Evolutionary conservation across 2,329 filamentous ascomycete species (phyloP).

Genomic region (Clonostachys byssicola): DNA sequence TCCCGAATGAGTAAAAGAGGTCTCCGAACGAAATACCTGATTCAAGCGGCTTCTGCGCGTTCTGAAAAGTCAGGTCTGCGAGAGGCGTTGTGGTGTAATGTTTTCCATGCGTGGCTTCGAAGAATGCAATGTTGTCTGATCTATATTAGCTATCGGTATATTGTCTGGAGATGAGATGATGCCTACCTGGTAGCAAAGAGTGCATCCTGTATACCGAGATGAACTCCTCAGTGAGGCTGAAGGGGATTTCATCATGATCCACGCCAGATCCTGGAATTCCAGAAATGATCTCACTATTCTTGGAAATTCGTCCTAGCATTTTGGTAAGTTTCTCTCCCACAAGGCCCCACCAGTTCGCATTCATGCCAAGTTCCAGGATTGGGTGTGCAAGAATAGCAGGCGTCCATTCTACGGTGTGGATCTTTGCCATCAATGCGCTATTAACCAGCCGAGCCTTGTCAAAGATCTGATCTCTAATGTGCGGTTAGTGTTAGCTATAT

Average conservation of each 20-base stretch:
- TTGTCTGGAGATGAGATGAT: no score
- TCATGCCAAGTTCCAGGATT: slow-evolving; percentile 33
- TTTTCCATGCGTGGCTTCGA: slow-evolving; percentile 9
- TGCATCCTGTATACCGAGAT: slow-evolving; percentile 38
- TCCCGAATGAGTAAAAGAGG: slow-evolving; percentile 38
- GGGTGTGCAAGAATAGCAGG: slow-evolving; percentile 40
- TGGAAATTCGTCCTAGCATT: slow-evolving; percentile 28
- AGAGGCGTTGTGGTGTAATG: slow-evolving; percentile 19
- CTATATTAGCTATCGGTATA: background rate
- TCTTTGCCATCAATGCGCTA: slow-evolving; percentile 42
- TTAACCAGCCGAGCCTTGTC: slow-evolving; percentile 40
- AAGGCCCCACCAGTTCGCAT: slow-evolving; percentile 39
- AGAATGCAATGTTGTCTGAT: slow-evolving; percentile 16
- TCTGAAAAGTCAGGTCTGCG: slow-evolving; percentile 22
- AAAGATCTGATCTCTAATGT: slow-evolving; percentile 31
- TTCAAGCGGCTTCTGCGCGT: slow-evolving; percentile 22
- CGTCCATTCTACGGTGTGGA: slow-evolving; percentile 44
- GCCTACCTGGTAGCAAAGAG: slow-evolving; percentile 23
- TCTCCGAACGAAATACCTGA: slow-evolving; percentile 23
- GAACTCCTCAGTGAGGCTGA: slow-evolving; percentile 36
- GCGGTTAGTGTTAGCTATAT: slow-evolving; percentile 10
- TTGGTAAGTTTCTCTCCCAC: slow-evolving; percentile 28
- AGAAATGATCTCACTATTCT: slow-evolving; percentile 4
- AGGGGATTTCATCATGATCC: slow-evolving; percentile 29
- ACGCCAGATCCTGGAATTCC: slow-evolving; percentile 12